Conservation (phyloP, 2,329 filamentous ascomycete species). For the Arthrobotrys entomopaga region DNA sequence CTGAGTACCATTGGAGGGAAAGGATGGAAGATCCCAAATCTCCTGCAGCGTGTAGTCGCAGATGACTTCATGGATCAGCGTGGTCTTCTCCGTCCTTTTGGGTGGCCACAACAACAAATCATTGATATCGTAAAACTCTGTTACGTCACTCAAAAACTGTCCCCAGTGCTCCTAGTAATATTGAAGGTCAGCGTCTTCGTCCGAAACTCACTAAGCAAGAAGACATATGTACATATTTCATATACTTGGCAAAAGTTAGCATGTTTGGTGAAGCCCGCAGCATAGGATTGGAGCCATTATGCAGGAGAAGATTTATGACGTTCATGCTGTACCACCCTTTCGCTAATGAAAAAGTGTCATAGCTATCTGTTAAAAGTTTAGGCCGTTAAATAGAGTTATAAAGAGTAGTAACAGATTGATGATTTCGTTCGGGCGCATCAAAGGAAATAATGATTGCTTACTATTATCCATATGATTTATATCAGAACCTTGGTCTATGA, state of each 20-base stretch:
- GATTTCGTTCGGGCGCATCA: too few species aligned
- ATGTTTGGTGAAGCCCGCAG: neutral
- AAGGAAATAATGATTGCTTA: neutral
- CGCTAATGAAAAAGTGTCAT: neutral
- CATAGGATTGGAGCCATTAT: constrained; percentile 7
- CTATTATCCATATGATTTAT: constrained; percentile 24
- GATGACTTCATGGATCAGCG: constrained; percentile 6
- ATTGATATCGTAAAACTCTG: constrained; percentile 28
- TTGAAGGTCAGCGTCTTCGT: neutral
- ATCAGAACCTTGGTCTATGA: neutral
- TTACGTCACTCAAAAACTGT: neutral
- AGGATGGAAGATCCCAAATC: neutral
- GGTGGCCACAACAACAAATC: neutral
- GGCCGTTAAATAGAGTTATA: too few species aligned
- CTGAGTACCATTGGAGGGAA: neutral
- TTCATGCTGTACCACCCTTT: neutral
- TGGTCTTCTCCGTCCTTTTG: neutral
- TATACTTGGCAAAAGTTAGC: neutral
- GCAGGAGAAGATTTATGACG: neutral
- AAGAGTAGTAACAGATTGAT: too few species aligned
- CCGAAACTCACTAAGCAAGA: neutral
- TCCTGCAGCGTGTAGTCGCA: neutral
- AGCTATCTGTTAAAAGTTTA: constrained; percentile 1
- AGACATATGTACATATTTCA: constrained; percentile 2
- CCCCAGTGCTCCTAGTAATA: neutral